Evolutionary conservation across 1,139 yeast genomes (phyloP).

Genomic region (Candida glucosophila): DNA sequence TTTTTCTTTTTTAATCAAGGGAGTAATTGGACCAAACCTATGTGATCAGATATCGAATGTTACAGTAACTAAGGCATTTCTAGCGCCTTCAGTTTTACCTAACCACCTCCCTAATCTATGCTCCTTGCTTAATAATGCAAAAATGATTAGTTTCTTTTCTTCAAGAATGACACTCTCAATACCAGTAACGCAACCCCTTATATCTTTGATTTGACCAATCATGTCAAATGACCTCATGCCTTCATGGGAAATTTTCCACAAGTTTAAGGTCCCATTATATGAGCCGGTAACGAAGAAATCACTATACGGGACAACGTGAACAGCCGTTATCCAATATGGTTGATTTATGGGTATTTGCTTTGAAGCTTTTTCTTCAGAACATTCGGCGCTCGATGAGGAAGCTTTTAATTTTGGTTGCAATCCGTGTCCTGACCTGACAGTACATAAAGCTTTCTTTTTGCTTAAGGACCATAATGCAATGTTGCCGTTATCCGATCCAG

Average conservation of each 20-base stretch:
- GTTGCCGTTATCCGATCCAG: constrained; percentile 93
- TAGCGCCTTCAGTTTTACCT: constrained; percentile 28
- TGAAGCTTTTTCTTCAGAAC: constrained; percentile 26
- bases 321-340: constrained; percentile 81
- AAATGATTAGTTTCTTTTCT: constrained; percentile 43
- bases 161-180: constrained; percentile 57
- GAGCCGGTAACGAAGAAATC: constrained; percentile 85
- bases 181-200: constrained; percentile 65
- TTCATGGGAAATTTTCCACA: constrained; percentile 65
- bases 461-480: constrained; percentile 81
- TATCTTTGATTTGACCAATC: constrained; percentile 47
- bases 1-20: no score
- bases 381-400: constrained; percentile 62
- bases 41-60: constrained; percentile 25
- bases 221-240: constrained; percentile 52
- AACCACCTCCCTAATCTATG: constrained; percentile 85
- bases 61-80: constrained; percentile 34
- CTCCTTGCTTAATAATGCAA: constrained; percentile 71
- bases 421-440: constrained; percentile 72
- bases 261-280: constrained; percentile 64
- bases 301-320: constrained; percentile 82
- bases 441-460: constrained; percentile 78
- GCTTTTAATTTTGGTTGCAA: constrained; percentile 43
- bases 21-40: no score
- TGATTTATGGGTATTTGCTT: constrained; percentile 56